Conservation (phyloP, 1,139 yeast genomes). For the Sugiyamaella castrensis region DNA sequence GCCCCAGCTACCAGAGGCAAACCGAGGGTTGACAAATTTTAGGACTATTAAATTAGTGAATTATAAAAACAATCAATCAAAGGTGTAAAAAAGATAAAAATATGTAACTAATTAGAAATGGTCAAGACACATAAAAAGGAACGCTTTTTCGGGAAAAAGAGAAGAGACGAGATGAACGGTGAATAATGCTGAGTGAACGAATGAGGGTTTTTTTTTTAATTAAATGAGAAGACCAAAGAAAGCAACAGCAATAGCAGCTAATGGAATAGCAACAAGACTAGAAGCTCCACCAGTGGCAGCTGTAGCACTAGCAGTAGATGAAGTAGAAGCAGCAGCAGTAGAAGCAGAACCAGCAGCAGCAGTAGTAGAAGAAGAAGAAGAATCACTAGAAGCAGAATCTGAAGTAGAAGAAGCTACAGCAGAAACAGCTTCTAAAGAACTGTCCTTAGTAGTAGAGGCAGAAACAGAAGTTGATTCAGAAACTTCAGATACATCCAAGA, state of each 20-base stretch:
- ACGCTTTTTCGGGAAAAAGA: too few relatives aligned
- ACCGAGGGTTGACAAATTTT: too few relatives aligned
- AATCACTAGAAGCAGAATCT: constrained; percentile 11
- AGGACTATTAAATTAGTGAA: too few relatives aligned
- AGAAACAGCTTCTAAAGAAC: constrained; percentile 11
- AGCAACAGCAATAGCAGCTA: constrained; percentile 1
- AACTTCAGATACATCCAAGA: constrained; percentile 9
- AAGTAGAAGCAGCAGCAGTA: constrained; percentile 14
- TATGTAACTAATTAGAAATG: too few relatives aligned
- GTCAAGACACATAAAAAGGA: too few relatives aligned
- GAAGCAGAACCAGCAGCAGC: constrained; percentile 17
- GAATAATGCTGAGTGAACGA: too few relatives aligned
- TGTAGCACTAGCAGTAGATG: not conserved
- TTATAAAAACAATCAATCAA: too few relatives aligned
- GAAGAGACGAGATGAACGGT: too few relatives aligned
- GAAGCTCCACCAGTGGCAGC: constrained; percentile 2
- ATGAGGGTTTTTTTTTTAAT: not conserved
- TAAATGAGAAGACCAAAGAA: constrained; percentile 4
- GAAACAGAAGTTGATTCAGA: constrained; percentile 18
- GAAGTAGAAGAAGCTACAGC: constrained; percentile 14
- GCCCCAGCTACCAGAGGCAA: too few relatives aligned
- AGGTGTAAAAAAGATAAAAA: too few relatives aligned
- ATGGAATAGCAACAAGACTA: not conserved
- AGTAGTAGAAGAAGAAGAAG: constrained; percentile 15
- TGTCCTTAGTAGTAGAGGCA: constrained; percentile 14